Percentiles rank a stretch among this genome's conserved stretches.
These are phyloP conservation scores for Sporothrix dimorphospora DNA, from an alignment of 2,329 filamentous ascomycete species.

Conservation along the genomic window DNA sequence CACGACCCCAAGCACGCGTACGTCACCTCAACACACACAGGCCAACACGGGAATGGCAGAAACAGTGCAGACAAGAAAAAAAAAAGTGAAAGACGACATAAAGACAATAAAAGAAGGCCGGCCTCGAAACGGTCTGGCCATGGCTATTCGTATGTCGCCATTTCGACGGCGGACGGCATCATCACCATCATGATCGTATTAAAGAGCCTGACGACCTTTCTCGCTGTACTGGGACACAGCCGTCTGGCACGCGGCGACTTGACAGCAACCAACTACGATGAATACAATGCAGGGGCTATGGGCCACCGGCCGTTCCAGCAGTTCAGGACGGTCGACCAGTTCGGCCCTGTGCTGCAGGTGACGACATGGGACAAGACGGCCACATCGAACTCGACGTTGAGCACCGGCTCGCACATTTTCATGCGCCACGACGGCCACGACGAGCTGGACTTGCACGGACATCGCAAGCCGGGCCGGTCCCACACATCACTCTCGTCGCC, in stretches of 20 bases:
- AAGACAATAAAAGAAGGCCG: not conserved
- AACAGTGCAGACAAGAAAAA: too few species aligned
- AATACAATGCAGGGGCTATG: conserved; percentile 26
- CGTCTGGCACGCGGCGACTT: not conserved
- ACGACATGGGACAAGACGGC: conserved; percentile 26
- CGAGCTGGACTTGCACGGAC: not conserved
- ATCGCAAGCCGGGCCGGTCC: not conserved
- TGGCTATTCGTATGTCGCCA: not conserved
- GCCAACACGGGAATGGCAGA: not conserved
- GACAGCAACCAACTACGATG: conserved; percentile 20
- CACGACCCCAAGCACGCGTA: not conserved
- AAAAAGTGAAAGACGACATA: not conserved
- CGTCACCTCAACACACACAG: conserved; percentile 9
- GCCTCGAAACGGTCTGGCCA: not conserved
- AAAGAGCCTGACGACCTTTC: not conserved
- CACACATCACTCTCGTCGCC: conserved; percentile 22
- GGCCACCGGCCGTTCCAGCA: conserved; percentile 26
- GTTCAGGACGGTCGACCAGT: conserved; percentile 23
- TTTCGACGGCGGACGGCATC: not conserved
- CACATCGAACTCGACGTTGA: not conserved
- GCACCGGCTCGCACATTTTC: conserved; percentile 29
- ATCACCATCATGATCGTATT: not conserved
- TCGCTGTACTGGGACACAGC: not conserved
- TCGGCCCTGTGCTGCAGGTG: conserved; percentile 26
- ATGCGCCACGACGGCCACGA: conserved; percentile 30